These are phyloP conservation scores for Phoenix roebelenii DNA, from an alignment of 176 grass and related monocot genomes.

Conservation along the genomic window DNA sequence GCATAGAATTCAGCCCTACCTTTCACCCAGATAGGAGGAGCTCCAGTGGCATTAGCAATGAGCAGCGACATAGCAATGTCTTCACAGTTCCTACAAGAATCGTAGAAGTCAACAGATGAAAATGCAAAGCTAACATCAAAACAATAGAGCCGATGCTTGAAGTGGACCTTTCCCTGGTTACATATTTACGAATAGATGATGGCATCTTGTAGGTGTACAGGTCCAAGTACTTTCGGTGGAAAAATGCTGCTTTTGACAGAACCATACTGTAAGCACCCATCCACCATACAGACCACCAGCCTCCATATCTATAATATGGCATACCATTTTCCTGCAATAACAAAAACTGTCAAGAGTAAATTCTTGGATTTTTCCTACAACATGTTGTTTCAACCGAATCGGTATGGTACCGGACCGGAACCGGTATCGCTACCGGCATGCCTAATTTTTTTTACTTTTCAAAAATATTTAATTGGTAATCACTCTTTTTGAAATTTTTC, in stretches of 20 bases:
- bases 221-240: conserved; percentile 61
- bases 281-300: conserved; percentile 99
- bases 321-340: conserved; percentile 28
- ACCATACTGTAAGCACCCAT: conserved; percentile 86
- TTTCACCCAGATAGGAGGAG: conserved; percentile 23
- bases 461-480: no score
- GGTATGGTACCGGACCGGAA: no score
- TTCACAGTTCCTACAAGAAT: conserved; percentile 11
- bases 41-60: conserved; percentile 7
- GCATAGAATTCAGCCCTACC: neutral
- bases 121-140: neutral
- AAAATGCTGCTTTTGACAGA: conserved; percentile 86
- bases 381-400: no score
- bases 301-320: conserved; percentile 48
- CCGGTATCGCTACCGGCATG: no score
- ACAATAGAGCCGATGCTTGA: no score
- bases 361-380: no score
- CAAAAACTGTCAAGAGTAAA: neutral
- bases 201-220: conserved; percentile 68
- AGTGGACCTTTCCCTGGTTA: conserved; percentile 3
- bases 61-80: conserved; percentile 20
- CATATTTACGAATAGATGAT: conserved; percentile 40
- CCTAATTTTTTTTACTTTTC: no score
- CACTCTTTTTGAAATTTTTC: no score
- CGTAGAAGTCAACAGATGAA: neutral